Evolutionary conservation across 805 yeast genomes (phyloP).

Genomic region (Saccharomycopsis lassenensis): DNA sequence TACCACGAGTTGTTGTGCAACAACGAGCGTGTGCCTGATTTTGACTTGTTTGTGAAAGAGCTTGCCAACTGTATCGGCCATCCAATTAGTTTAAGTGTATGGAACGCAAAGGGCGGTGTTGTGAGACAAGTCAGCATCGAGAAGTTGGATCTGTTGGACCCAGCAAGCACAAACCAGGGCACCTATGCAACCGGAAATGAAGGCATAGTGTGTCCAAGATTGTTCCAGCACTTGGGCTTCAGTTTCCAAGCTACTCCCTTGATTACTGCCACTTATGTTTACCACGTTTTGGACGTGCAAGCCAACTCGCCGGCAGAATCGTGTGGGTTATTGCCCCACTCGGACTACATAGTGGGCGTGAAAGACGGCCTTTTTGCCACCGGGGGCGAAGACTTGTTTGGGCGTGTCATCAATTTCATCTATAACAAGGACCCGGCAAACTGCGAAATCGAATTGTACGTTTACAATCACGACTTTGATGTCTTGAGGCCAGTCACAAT

Average conservation of each 20-base stretch:
- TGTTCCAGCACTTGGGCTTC: constrained; percentile 48
- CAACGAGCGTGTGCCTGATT: constrained; percentile 29
- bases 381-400: constrained; percentile 77
- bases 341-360: constrained; percentile 83
- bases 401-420: constrained; percentile 51
- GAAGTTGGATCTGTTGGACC: constrained; percentile 5
- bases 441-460: constrained; percentile 45
- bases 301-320: constrained; percentile 70
- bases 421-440: constrained; percentile 28
- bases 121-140: constrained; percentile 31
- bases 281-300: constrained; percentile 72
- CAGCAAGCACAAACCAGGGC: constrained; percentile 14
- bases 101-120: constrained; percentile 83
- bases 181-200: constrained; percentile 22
- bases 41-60: constrained; percentile 33
- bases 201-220: constrained; percentile 24
- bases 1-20: constrained; percentile 41
- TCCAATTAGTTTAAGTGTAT: constrained; percentile 47
- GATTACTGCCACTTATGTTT: constrained; percentile 66
- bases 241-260: constrained; percentile 71
- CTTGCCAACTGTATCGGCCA: constrained; percentile 29
- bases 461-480: constrained; percentile 82
- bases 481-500: constrained; percentile 79
- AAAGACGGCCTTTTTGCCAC: constrained; percentile 75
- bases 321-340: constrained; percentile 74